These are phyloP conservation scores for Fusarium agapanthi DNA, from an alignment of 2,329 filamentous ascomycete species.

Conservation along the genomic window DNA sequence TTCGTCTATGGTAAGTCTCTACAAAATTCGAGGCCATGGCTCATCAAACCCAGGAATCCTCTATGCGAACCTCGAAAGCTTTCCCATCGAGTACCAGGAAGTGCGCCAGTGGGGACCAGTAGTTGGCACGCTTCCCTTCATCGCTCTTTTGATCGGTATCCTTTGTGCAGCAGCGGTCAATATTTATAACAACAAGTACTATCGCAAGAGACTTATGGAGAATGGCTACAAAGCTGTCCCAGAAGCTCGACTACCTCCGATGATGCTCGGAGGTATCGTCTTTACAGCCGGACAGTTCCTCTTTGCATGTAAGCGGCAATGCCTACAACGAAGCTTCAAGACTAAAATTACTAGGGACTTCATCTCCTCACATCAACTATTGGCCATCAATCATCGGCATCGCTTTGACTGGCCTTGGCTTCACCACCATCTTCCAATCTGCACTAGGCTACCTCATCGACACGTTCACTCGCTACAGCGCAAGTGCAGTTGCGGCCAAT, in stretches of 20 bases:
- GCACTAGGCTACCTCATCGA: background rate
- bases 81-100: background rate
- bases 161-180: background rate
- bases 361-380: background rate
- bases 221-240: background rate
- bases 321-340: rapidly evolving
- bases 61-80: background rate
- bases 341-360: background rate
- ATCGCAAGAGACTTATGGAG: background rate
- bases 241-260: background rate
- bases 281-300: background rate
- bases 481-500: background rate
- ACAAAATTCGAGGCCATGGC: rapidly evolving
- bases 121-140: background rate
- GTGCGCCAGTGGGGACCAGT: background rate
- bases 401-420: background rate
- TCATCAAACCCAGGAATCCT: background rate
- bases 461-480: background rate
- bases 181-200: background rate
- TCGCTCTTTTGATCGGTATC: background rate
- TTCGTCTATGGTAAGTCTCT: background rate
- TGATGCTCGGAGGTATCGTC: background rate
- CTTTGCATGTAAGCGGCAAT: background rate
- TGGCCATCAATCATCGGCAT: background rate
- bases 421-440: background rate